These are phyloP conservation scores for Calonectria hawksworthii DNA, from an alignment of 2,329 filamentous ascomycete species.

Conservation along the genomic window DNA sequence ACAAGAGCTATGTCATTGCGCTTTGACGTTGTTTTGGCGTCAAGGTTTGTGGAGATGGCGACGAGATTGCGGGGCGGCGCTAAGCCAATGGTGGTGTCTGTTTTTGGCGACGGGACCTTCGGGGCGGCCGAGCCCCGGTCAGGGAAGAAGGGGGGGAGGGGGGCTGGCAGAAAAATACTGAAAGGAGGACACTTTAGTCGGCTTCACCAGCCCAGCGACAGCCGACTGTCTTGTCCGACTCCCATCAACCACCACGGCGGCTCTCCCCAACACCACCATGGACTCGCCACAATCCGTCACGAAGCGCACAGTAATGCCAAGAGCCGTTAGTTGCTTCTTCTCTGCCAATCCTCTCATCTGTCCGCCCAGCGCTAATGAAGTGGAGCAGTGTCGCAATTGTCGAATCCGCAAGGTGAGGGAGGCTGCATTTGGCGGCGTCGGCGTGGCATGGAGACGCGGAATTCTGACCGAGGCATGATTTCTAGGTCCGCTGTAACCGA, in stretches of 20 bases:
- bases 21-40: neutral
- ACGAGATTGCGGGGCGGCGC: neutral
- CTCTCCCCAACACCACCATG: neutral
- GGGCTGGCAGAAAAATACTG: neutral
- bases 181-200: neutral
- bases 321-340: neutral
- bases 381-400: constrained; percentile 5
- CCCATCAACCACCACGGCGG: neutral
- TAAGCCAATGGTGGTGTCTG: neutral
- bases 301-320: neutral
- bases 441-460: neutral
- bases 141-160: neutral
- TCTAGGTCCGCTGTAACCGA: constrained; percentile 13
- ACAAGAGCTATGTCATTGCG: neutral
- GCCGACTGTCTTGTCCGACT: neutral
- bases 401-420: neutral
- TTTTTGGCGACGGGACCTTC: neutral
- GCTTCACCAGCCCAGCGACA: neutral
- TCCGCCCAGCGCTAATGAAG: neutral
- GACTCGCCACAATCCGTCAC: neutral
- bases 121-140: neutral
- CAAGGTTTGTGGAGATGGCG: neutral
- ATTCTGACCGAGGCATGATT: neutral
- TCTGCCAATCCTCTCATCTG: too few species aligned
- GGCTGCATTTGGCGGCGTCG: neutral